These are phyloP conservation scores for Andalucia godoyi DNA, from an alignment of 78 protist species.

Conservation along the genomic window DNA sequence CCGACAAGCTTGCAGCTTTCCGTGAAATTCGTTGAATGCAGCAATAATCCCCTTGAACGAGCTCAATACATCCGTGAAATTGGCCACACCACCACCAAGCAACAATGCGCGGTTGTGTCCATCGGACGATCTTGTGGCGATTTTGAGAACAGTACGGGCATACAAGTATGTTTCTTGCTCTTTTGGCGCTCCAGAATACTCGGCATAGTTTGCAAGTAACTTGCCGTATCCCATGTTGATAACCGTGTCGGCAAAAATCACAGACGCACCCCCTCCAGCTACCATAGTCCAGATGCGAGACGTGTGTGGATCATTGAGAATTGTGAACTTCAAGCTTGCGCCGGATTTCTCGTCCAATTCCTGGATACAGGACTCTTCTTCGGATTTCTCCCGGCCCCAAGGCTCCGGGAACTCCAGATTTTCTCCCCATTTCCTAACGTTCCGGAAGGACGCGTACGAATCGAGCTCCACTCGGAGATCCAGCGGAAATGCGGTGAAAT, in stretches of 20 bases:
- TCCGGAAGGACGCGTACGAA: slow-evolving; percentile 43
- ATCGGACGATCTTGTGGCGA: slow-evolving; percentile 23
- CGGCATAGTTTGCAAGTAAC: slow-evolving; percentile 82
- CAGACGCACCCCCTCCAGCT: slow-evolving; percentile 96
- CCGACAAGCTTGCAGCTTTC: slow-evolving; percentile 7
- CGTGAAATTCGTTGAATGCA: slow-evolving; percentile 48
- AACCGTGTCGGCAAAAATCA: slow-evolving; percentile 82
- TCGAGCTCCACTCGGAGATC: slow-evolving; percentile 59
- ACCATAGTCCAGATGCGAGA: slow-evolving; percentile 90
- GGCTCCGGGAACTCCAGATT: slow-evolving; percentile 62
- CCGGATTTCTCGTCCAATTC: slow-evolving; percentile 78
- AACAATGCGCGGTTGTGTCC: slow-evolving; percentile 46
- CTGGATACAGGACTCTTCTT: slow-evolving; percentile 59
- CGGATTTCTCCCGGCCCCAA: slow-evolving; percentile 40
- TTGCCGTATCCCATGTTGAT: slow-evolving; percentile 49
- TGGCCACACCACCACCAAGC: slow-evolving; percentile 92
- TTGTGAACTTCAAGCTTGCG: slow-evolving; percentile 80
- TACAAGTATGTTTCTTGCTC: slow-evolving; percentile 40
- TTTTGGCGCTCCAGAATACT: slow-evolving; percentile 81
- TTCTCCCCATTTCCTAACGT: slow-evolving; percentile 28
- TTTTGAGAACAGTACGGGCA: slow-evolving; percentile 48
- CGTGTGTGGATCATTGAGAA: slow-evolving; percentile 68
- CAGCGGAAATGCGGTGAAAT: slow-evolving; percentile 43
- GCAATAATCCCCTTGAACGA: slow-evolving; percentile 77
- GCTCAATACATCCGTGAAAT: slow-evolving; percentile 83